Base-by-base conservation (phyloP, 208 protist genomes). In the Leishmania aethiopica region DNA sequence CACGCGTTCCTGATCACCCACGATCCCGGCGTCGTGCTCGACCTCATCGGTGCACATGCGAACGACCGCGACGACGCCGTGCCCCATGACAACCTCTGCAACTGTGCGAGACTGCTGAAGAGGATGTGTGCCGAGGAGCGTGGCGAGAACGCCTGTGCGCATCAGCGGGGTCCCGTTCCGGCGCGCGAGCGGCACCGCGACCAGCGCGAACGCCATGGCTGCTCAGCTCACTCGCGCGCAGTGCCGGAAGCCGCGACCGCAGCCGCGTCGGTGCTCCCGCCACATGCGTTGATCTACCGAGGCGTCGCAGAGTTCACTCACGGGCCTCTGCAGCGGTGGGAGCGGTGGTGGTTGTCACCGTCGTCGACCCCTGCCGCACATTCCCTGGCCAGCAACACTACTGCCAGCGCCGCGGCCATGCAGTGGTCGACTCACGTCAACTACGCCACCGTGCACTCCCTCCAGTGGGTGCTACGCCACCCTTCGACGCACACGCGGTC, bases 311-410 rank as follows among this genome's bases (percentile, higher is more conserved):
- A 78, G 42, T 85, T 85, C 57, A 64, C 60, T 7, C 82, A 81
- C 2, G 82, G 82, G 0, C 42, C 79, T 60, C 77, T 85, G 45
- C 82, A 85, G 28, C 75, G 82, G 53, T 85, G 82, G 82, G 75
- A 78, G 28, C 67, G 71, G 13, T 85, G 75, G 75, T 71, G 77
- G 32, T 32, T 11, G 40, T 55, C 49, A 40, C 15, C 49, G 28
- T 42, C 32, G 28, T 42, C 72, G 49, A 60, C 49, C 49, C 32
- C 25, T 40, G 15, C 72, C 22, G 49, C 42, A 1, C 47, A 45
- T 28, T 0, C 51, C 51, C 32, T 59, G 7, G 13, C 49, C 73
- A n/a, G 37, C 74, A 66, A 64, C 74, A 17, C 35, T 17, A 8
- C 53, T 7, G 15, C 22, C 51, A 59, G 51, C 5, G 53, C 37